Evolutionary conservation across 768 basidiomycete species (phyloP).

Genomic region (Mrakia gelida): DNA sequence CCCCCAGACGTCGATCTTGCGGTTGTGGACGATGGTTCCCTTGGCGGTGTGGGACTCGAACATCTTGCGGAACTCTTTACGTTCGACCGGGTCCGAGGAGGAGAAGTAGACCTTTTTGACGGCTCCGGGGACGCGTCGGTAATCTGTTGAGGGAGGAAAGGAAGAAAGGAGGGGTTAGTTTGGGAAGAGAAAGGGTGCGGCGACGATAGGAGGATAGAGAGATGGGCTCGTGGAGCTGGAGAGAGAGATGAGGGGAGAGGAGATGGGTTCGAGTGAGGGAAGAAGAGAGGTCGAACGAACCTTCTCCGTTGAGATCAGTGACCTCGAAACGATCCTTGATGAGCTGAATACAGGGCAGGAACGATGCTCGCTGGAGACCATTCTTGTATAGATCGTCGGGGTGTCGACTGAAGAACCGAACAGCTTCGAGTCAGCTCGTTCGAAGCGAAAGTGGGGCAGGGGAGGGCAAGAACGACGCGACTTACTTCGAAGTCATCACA

Average conservation of each 20-base stretch:
- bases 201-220: not conserved
- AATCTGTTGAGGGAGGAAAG: conserved; percentile 56
- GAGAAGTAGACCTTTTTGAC: conserved; percentile 91
- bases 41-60: conserved; percentile 64
- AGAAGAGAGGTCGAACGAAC: conserved; percentile 39
- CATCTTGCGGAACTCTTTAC: conserved; percentile 71
- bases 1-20: conserved; percentile 82
- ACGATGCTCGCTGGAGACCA: conserved; percentile 91
- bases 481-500: conserved; percentile 96
- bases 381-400: conserved; percentile 98
- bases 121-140: conserved; percentile 85
- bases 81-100: conserved; percentile 65
- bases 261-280: not conserved
- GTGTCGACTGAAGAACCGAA: conserved; percentile 65
- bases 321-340: conserved; percentile 82
- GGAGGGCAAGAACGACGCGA: not conserved
- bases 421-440: not conserved
- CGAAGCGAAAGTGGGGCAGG: not conserved
- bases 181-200: no score
- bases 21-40: conserved; percentile 54
- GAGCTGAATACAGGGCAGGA: conserved; percentile 89
- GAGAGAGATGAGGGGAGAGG: not conserved
- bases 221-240: not conserved
- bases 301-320: conserved; percentile 66
- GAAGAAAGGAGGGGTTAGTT: not conserved